Evolutionary conservation across 495 filamentous ascomycete species (phyloP).

Genomic region (Penicillium mononematosum): DNA sequence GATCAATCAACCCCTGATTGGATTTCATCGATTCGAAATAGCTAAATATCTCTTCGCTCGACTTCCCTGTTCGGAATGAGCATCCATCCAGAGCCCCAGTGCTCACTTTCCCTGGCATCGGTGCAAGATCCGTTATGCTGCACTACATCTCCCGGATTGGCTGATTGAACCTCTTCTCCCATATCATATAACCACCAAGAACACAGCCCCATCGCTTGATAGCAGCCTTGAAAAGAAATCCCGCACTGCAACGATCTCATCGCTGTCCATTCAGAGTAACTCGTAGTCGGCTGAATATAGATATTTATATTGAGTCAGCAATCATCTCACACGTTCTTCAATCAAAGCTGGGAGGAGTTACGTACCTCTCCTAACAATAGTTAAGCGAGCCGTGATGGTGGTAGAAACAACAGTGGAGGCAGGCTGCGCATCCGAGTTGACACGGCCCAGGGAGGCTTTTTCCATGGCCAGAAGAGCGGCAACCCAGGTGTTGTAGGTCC

Average conservation of each 20-base stretch:
- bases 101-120: neutral
- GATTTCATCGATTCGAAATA: neutral
- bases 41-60: neutral
- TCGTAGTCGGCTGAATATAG: neutral
- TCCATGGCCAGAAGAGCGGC: constrained; percentile 1
- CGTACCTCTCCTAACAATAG: neutral
- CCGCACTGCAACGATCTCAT: neutral
- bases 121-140: neutral
- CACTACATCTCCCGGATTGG: neutral
- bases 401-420: neutral
- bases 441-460: neutral
- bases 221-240: too few species aligned
- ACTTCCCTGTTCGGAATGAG: neutral
- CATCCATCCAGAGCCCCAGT: neutral
- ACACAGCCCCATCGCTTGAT: neutral
- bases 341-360: neutral
- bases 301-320: too few species aligned
- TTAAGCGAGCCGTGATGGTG: neutral
- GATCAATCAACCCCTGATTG: neutral
- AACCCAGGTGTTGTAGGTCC: neutral
- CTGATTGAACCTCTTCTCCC: neutral
- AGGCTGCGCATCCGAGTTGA: neutral
- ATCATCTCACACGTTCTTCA: neutral
- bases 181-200: neutral
- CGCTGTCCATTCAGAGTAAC: neutral